Percentiles rank a stretch among this genome's conserved stretches.
Conservation (phyloP, 768 basidiomycete species). For the Xerocomellus amylosporus region DNA sequence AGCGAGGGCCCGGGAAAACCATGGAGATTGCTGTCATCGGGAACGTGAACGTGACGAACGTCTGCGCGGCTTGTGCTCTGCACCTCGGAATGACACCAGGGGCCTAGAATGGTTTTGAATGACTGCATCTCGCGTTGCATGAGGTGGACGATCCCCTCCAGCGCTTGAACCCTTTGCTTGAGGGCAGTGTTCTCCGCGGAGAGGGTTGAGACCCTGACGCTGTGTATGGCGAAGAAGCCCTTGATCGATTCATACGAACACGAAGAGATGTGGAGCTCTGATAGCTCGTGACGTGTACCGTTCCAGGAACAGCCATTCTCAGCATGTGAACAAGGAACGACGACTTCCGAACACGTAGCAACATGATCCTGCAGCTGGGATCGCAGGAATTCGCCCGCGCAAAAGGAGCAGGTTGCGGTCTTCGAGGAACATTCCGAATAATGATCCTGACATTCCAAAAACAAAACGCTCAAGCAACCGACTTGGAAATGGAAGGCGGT, state of each 20-base stretch:
- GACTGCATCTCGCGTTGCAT: constrained; percentile 56
- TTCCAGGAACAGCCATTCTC: constrained; percentile 53
- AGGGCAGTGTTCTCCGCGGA: constrained; percentile 65
- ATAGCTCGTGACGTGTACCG: constrained; percentile 40
- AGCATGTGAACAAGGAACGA: constrained; percentile 45
- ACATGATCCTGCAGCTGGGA: constrained; percentile 36
- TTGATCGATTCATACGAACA: constrained; percentile 64
- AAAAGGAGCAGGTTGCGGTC: constrained; percentile 40
- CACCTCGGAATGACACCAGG: constrained; percentile 51
- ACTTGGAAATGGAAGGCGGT: neutral
- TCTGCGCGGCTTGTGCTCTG: constrained; percentile 20
- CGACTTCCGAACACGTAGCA: constrained; percentile 37
- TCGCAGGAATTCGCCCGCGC: constrained; percentile 36
- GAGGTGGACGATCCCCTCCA: constrained; percentile 54
- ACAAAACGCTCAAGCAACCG: constrained; percentile 1
- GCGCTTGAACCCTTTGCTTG: constrained; percentile 51
- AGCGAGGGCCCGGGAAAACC: constrained; percentile 18
- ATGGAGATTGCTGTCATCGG: constrained; percentile 10
- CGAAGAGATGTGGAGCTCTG: constrained; percentile 35
- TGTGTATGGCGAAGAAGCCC: constrained; percentile 52
- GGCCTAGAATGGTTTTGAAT: constrained; percentile 60
- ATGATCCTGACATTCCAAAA: constrained; percentile 36
- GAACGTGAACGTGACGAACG: constrained; percentile 6
- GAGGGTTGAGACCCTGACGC: constrained; percentile 40
- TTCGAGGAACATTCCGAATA: constrained; percentile 37